phyloP scores from a whole-genome alignment of 371 early-diverging fungal genomes.

The Mortierella polycephala region DNA sequence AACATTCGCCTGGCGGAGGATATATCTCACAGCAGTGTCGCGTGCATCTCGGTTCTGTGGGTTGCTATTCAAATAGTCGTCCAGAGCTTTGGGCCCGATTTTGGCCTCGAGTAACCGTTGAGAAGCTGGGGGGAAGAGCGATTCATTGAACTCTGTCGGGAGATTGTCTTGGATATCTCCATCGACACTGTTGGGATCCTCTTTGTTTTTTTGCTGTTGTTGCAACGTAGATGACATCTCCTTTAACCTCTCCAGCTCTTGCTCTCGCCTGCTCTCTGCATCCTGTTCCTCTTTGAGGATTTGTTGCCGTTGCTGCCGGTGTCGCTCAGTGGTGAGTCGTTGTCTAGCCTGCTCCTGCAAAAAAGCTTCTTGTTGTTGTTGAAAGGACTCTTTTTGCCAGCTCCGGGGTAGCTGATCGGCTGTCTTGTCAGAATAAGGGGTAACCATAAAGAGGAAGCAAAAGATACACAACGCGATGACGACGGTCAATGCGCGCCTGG shows the following conservation, averaged over 20 bases:
- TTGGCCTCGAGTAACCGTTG: constrained; percentile 19
- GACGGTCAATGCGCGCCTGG: constrained; percentile 19
- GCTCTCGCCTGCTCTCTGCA: neutral
- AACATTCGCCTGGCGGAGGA: constrained; percentile 30
- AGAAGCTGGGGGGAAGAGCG: constrained; percentile 13
- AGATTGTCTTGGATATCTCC: constrained; percentile 18
- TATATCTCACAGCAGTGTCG: constrained; percentile 20
- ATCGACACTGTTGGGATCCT: constrained; percentile 7
- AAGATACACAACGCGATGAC: constrained; percentile 31
- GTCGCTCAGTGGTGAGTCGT: neutral
- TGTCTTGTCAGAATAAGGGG: constrained; percentile 25
- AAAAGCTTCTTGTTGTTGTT: neutral
- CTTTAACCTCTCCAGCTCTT: constrained; percentile 1
- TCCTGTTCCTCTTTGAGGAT: neutral
- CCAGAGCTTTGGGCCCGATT: constrained; percentile 17
- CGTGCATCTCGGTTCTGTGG: constrained; percentile 8
- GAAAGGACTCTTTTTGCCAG: constrained; percentile 6
- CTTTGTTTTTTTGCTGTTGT: constrained; percentile 7
- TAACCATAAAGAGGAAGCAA: constrained; percentile 19
- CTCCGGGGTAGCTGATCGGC: constrained; percentile 6
- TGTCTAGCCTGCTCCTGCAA: neutral
- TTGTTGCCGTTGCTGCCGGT: neutral
- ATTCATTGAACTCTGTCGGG: constrained; percentile 27
- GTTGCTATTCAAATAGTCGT: constrained; percentile 8
- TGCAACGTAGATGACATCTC: constrained; percentile 1